Evolutionary conservation across 176 grass and related monocot species (phyloP), one percentile per base, ranked within the genome.

Genomic region (Lolium perenne): DNA sequence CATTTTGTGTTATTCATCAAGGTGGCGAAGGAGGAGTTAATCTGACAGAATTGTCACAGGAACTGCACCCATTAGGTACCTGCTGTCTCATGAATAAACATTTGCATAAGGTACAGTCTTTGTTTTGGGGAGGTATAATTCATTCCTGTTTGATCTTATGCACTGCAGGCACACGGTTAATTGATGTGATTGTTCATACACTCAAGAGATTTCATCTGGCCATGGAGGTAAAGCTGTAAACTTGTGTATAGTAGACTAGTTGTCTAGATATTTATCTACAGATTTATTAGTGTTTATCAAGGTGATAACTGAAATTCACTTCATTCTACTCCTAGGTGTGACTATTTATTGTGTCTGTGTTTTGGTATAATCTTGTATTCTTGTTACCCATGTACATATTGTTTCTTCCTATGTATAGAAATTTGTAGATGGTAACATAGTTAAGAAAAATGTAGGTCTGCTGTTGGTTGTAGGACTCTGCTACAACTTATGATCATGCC

Each of bases 21-120:
- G 74, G 91, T 92, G 91, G 96, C 61, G 93, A 92, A 87, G 82
- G 85, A 87, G 96, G 96, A 82, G 79, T 98, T 70, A 84, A 47
- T 78, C 76, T 91, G 75, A 74, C 57, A 78, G 90, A 95, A 87
- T 82, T 98, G 69, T 92, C 88, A 68, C 81, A 91, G 38, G 90
- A 82, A 38, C 73, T 94, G 20, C 56, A 77, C 58, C 62, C 78
- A 21, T 67, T 89, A 91, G 93, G 96, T 95, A 91, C 53, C 61
- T 57, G 56, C 74, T 85, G 81, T 76, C 61, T 78, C 54, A 54
- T 91, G 35, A 22, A 50, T n/a, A 43, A 43, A 78, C 17, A 78
- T 71, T 85, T 85, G 6, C 15, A 59, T 71, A 58, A 49, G 38
- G 13, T 50, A 79, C 3, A 65, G 25, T 46, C 20, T 45, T 75